phyloP scores from a whole-genome alignment of 192 early-diverging fungal species.

The Coemansia sp. region DNA sequence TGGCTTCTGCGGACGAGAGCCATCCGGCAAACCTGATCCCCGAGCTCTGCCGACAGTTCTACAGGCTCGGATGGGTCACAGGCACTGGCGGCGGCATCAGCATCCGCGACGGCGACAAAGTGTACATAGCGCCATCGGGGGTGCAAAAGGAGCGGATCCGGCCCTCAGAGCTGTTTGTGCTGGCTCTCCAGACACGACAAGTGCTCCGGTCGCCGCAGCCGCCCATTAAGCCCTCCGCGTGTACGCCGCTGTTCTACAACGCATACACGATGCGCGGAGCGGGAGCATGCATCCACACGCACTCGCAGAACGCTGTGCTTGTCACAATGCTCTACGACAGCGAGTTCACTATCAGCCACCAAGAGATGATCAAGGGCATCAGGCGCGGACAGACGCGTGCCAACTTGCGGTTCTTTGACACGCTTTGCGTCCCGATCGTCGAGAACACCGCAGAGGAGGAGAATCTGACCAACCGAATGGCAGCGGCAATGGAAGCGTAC shows the following conservation, averaged over 20 bases:
- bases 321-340: conserved; percentile 80
- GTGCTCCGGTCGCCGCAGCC: conserved; percentile 69
- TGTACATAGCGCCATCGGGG: conserved; percentile 89
- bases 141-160: conserved; percentile 95
- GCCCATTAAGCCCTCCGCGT: conserved; percentile 80
- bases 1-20: conserved; percentile 58
- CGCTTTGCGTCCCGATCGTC: conserved; percentile 85
- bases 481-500: conserved; percentile 79
- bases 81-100: conserved; percentile 92
- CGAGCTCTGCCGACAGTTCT: conserved; percentile 86
- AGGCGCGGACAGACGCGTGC: conserved; percentile 64
- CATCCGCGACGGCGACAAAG: conserved; percentile 68
- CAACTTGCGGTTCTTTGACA: conserved; percentile 77
- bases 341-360: conserved; percentile 86
- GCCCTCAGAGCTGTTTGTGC: conserved; percentile 82
- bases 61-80: conserved; percentile 91
- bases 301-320: conserved; percentile 95
- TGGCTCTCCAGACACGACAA: conserved; percentile 59
- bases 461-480: conserved; percentile 85
- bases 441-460: conserved; percentile 96
- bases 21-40: conserved; percentile 90
- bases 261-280: conserved; percentile 82
- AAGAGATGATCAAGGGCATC: conserved; percentile 99
- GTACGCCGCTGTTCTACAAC: conserved; percentile 94
- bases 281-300: conserved; percentile 93